Evolutionary conservation across 306 rosid species (phyloP).

Genomic region (Inga oerstediana): DNA sequence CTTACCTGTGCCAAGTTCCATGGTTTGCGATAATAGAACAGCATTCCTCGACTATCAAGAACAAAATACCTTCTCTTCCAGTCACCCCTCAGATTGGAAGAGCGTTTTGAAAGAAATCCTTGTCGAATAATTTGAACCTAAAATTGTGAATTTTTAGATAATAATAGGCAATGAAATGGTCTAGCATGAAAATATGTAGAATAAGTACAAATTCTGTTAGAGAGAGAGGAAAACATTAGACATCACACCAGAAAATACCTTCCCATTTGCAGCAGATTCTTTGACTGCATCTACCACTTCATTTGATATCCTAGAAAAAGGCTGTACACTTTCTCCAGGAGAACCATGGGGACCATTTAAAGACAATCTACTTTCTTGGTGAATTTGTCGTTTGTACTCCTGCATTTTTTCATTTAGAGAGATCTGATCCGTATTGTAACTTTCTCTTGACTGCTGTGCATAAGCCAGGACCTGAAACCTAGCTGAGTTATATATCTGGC

Average conservation of each 20-base stretch:
- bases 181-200: not conserved
- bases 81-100: slow-evolving; percentile 85
- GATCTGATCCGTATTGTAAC: slow-evolving; percentile 57
- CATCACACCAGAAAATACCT: slow-evolving; percentile 47
- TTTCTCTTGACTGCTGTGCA: slow-evolving; percentile 69
- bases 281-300: slow-evolving; percentile 65
- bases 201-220: not conserved
- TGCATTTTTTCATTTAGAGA: slow-evolving; percentile 67
- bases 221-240: slow-evolving; percentile 17
- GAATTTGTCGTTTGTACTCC: slow-evolving; percentile 65
- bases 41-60: slow-evolving; percentile 81
- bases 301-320: slow-evolving; percentile 59
- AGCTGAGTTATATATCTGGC: slow-evolving; percentile 34
- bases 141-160: slow-evolving; percentile 30
- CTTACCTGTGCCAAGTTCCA: slow-evolving; percentile 67
- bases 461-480: slow-evolving; percentile 62
- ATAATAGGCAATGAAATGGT: slow-evolving; percentile 26
- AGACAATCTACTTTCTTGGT: slow-evolving; percentile 58
- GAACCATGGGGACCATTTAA: slow-evolving; percentile 52
- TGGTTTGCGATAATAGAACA: slow-evolving; percentile 84
- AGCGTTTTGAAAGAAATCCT: slow-evolving; percentile 87
- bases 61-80: slow-evolving; percentile 92
- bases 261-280: slow-evolving; percentile 76
- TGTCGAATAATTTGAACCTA: slow-evolving; percentile 84
- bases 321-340: slow-evolving; percentile 53